These are phyloP conservation scores for Anaeramoeba flamelloides DNA, from an alignment of 78 protist genomes.

Conservation along the genomic window DNA sequence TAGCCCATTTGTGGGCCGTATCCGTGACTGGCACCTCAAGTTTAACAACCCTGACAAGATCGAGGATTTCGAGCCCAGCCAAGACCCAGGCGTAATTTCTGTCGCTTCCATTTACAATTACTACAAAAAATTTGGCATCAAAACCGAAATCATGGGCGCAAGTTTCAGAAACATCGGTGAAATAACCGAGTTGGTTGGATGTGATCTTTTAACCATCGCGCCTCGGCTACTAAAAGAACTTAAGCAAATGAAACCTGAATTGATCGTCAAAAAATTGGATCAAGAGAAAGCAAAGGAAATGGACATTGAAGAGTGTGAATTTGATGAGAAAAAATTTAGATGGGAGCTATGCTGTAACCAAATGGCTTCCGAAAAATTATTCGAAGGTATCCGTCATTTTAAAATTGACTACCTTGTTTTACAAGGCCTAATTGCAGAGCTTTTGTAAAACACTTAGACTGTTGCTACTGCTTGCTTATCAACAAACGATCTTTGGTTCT, in stretches of 20 bases:
- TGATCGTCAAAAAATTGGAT: conserved; percentile 5
- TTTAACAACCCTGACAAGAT: conserved; percentile 7
- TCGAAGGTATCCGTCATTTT: conserved; percentile 73
- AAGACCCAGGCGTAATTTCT: conserved; percentile 77
- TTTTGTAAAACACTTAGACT: too few species aligned
- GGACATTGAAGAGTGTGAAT: conserved; percentile 10
- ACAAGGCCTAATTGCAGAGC: too few species aligned
- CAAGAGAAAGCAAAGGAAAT: conserved; percentile 22
- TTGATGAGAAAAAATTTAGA: conserved; percentile 45
- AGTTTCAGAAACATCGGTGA: conserved; percentile 58
- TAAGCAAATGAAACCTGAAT: neutral
- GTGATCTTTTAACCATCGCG: conserved; percentile 46
- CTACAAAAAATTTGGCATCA: conserved; percentile 73
- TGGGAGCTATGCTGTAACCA: conserved; percentile 53
- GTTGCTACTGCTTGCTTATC: too few species aligned
- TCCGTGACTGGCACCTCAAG: conserved; percentile 61
- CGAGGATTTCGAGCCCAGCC: conserved; percentile 25
- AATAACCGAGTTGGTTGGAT: conserved; percentile 29
- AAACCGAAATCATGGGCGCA: conserved; percentile 88
- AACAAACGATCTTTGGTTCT: too few species aligned
- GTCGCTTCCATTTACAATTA: conserved; percentile 61
- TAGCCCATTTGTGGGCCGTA: conserved; percentile 91
- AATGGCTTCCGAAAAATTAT: conserved; percentile 82
- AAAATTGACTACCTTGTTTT: conserved; percentile 40
- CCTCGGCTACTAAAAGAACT: conserved; percentile 49